Percentiles rank a stretch among this genome's conserved stretches.
These are phyloP conservation scores for Aspergillus sp. DNA, from an alignment of 2,329 filamentous ascomycete genomes.

Conservation along the genomic window DNA sequence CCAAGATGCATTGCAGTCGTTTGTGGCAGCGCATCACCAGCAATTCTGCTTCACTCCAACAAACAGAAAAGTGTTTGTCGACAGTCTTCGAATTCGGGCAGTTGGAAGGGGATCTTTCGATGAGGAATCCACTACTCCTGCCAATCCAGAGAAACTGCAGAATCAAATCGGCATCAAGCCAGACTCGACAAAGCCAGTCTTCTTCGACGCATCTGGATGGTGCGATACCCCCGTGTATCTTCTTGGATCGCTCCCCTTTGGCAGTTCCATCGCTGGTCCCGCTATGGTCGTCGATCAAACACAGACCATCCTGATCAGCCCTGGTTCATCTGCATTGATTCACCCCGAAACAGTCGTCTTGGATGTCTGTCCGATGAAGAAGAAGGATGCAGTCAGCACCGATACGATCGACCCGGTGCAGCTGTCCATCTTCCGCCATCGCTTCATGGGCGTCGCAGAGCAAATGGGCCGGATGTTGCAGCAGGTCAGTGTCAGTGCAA, in stretches of 20 bases:
- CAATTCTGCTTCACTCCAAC: conserved; percentile 37
- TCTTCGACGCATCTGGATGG: not conserved
- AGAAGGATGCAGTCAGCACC: conserved; percentile 26
- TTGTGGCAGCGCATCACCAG: conserved; percentile 33
- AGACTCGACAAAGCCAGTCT: not conserved
- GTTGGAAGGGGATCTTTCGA: conserved; percentile 15
- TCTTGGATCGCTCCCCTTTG: conserved; percentile 17
- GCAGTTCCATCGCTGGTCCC: conserved; percentile 23
- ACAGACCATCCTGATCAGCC: conserved; percentile 42
- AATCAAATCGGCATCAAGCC: conserved; percentile 3
- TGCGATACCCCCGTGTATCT: conserved; percentile 18
- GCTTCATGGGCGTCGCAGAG: conserved; percentile 82
- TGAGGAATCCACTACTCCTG: not conserved
- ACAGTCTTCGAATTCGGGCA: conserved; percentile 32
- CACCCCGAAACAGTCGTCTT: conserved; percentile 36
- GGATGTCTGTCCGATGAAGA: conserved; percentile 19
- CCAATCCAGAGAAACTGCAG: conserved; percentile 14
- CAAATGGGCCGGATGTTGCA: conserved; percentile 77
- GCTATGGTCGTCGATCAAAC: conserved; percentile 38
- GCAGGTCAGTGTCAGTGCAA: conserved; percentile 66
- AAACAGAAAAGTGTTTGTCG: conserved; percentile 33
- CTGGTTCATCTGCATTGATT: conserved; percentile 31
- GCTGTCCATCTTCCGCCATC: conserved; percentile 72
- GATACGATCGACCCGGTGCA: conserved; percentile 69
- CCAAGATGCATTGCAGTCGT: conserved; percentile 31